Percentiles rank a stretch among this genome's conserved stretches.
These are phyloP conservation scores for Fonsecaea pugnacius DNA, from an alignment of 2,329 filamentous ascomycete genomes.

Conservation along the genomic window DNA sequence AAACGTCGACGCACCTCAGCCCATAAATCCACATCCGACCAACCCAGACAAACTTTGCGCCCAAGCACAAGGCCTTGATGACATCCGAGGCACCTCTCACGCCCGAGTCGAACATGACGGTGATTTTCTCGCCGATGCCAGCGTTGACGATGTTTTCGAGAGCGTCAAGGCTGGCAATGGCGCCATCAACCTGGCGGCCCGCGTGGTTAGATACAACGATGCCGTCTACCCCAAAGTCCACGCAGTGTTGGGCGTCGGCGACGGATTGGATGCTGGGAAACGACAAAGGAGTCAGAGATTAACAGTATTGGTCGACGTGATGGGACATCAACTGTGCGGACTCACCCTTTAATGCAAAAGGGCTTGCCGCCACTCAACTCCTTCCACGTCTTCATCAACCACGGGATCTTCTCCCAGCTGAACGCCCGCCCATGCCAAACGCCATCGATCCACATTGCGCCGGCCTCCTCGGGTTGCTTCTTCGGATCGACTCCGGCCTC, in stretches of 20 bases:
- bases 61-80: constrained; percentile 64
- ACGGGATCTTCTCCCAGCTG: constrained; percentile 69
- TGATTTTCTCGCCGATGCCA: constrained; percentile 53
- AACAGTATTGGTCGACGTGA: not conserved
- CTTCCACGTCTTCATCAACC: constrained; percentile 65
- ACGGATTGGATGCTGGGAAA: constrained; percentile 61
- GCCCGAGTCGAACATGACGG: constrained; percentile 66
- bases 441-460: constrained; percentile 66
- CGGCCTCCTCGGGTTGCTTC: constrained; percentile 58
- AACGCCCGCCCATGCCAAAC: constrained; percentile 67
- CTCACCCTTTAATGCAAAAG: constrained; percentile 67
- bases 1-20: constrained; percentile 39
- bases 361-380: constrained; percentile 59
- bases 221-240: constrained; percentile 65
- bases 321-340: not conserved
- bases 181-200: constrained; percentile 67
- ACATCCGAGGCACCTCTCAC: constrained; percentile 62
- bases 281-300: not conserved
- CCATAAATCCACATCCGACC: constrained; percentile 66
- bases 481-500: constrained; percentile 59
- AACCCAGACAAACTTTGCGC: constrained; percentile 66
- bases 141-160: constrained; percentile 62
- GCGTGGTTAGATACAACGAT: constrained; percentile 75
- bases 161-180: constrained; percentile 63
- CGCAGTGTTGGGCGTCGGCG: constrained; percentile 64